Percentiles rank a stretch among this genome's conserved stretches.
Evolutionary conservation across 106 monocot genomes (phyloP).

Genomic region (Alisma plantagoaquatica): DNA sequence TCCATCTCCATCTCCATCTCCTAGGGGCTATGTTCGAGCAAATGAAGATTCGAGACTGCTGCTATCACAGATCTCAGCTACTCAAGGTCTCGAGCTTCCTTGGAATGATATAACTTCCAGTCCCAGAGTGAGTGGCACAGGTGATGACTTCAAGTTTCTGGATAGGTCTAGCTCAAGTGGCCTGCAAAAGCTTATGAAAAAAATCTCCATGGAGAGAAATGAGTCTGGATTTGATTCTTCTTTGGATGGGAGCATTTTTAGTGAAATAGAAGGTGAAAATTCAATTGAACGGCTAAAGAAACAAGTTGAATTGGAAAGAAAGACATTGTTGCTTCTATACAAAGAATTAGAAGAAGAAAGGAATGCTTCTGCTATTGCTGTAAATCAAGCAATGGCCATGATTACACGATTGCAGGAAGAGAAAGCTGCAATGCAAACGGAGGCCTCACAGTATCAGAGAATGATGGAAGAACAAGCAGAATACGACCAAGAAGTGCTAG

Average conservation of each 20-base stretch:
- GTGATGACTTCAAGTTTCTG: constrained; percentile 31
- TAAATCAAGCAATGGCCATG: constrained; percentile 92
- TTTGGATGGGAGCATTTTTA: constrained; percentile 55
- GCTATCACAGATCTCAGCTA: constrained; percentile 43
- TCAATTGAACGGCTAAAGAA: constrained; percentile 41
- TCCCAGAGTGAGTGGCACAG: constrained; percentile 15
- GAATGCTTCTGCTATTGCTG: constrained; percentile 82
- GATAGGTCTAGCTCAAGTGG: constrained; percentile 21
- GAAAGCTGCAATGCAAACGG: constrained; percentile 95
- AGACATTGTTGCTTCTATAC: constrained; percentile 57
- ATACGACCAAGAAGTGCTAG: constrained; percentile 79
- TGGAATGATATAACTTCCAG: constrained; percentile 35
- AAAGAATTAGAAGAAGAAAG: constrained; percentile 93
- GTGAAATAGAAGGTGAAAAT: constrained; percentile 80
- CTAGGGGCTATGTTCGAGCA: constrained; percentile 42
- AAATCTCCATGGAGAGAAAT: constrained; percentile 52
- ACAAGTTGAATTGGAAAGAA: constrained; percentile 68
- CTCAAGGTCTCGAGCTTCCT: constrained; percentile 39
- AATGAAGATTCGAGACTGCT: constrained; percentile 49
- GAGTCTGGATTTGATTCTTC: constrained; percentile 58
- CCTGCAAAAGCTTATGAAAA: constrained; percentile 45
- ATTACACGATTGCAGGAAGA: constrained; percentile 93
- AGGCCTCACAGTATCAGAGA: constrained; percentile 86
- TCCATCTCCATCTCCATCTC: constrained; percentile 20
- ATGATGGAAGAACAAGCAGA: constrained; percentile 96